Evolutionary conservation across 2,329 filamentous ascomycete species (phyloP).

Genomic region (Trichoderma sp.): DNA sequence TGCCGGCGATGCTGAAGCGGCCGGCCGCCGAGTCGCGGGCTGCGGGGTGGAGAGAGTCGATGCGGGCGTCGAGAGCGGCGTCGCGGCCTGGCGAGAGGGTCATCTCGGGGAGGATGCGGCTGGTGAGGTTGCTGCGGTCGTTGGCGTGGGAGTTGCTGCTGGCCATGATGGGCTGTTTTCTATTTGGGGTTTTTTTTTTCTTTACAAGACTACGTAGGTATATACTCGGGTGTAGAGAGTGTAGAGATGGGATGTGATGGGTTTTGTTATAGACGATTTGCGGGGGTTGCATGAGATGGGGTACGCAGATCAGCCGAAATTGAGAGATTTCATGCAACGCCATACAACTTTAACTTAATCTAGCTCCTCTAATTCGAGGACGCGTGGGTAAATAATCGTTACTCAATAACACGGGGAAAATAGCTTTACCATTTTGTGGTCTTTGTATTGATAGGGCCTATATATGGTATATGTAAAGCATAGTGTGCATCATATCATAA

Average conservation of each 20-base stretch:
- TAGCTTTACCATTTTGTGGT: not conserved
- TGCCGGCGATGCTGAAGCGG: slow-evolving; percentile 41
- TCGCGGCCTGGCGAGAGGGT: slow-evolving; percentile 32
- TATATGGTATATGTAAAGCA: not conserved
- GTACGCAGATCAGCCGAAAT: not conserved
- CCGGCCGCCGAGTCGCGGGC: slow-evolving; percentile 29
- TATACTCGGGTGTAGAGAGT: not conserved
- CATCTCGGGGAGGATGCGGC: slow-evolving; percentile 37
- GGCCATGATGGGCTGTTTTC: slow-evolving; percentile 1
- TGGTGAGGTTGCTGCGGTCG: slow-evolving; percentile 33
- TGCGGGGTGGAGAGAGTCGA: slow-evolving; percentile 19
- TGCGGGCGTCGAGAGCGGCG: slow-evolving; percentile 4
- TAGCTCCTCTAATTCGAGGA: not conserved
- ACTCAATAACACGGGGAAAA: too few relatives aligned
- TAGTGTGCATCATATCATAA: not conserved
- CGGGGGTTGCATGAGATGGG: not conserved
- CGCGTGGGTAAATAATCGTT: not conserved
- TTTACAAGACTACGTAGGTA: not conserved
- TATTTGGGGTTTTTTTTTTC: not conserved
- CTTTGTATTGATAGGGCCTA: not conserved
- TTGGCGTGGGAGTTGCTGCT: slow-evolving; percentile 12
- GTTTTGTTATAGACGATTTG: not conserved
- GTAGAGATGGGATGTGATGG: not conserved
- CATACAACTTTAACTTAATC: not conserved
- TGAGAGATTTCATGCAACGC: not conserved